A percentile compares a stretch with the other conserved stretches of the same genome.
Conservation (phyloP, 129 eudicot genomes). For the Artemisia tridentata region DNA sequence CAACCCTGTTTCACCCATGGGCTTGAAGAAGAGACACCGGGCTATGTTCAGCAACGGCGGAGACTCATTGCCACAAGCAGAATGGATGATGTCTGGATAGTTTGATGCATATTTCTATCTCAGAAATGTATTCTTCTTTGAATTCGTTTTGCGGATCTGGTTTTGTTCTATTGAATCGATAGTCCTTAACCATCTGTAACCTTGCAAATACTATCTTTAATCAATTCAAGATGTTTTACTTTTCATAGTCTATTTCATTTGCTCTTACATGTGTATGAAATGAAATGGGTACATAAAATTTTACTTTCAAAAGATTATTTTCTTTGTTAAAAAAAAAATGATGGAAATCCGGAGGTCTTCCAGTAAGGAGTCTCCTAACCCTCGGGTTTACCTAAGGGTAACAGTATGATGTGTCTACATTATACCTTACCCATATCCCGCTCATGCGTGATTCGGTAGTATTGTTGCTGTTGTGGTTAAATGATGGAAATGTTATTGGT, state of each 20-base stretch:
- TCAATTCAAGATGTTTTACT: conserved; percentile 20
- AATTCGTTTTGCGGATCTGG: neutral
- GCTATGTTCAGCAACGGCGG: conserved; percentile 39
- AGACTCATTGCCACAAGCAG: conserved; percentile 25
- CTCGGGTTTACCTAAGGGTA: too few relatives aligned
- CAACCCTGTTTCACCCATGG: conserved; percentile 55
- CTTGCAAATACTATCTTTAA: conserved; percentile 11
- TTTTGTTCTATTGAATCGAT: conserved; percentile 15
- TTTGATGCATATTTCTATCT: neutral
- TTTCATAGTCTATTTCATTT: neutral
- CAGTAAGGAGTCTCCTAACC: too few relatives aligned
- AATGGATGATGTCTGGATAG: conserved; percentile 62
- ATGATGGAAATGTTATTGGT: conserved; percentile 23
- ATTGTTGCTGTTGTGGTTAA: too few relatives aligned
- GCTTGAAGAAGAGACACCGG: conserved; percentile 57
- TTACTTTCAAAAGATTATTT: too few relatives aligned
- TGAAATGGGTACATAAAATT: conserved; percentile 2
- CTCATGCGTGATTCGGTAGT: too few relatives aligned
- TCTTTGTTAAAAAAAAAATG: too few relatives aligned
- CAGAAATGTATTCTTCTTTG: conserved; percentile 16
- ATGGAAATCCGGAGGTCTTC: too few relatives aligned
- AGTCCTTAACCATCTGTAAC: conserved; percentile 30
- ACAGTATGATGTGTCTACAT: too few relatives aligned
- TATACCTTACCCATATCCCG: too few relatives aligned
- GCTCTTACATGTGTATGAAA: neutral